Evolutionary conservation across 306 rosid genomes (phyloP).

Genomic region (Cyamopsis tetragonoloba): DNA sequence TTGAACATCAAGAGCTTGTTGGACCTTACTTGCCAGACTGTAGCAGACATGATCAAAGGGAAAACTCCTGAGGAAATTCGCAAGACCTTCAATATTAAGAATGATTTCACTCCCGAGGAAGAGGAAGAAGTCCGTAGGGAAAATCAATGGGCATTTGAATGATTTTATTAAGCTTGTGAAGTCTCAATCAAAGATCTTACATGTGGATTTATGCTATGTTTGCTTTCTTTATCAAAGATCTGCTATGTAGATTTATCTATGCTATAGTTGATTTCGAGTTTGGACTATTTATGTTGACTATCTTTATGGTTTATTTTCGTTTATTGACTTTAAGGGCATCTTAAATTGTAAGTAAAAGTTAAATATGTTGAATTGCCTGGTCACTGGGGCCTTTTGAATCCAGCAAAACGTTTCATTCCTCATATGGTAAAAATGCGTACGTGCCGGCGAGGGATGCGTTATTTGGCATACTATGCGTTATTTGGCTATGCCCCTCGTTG

Average conservation of each 20-base stretch:
- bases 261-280: constrained; percentile 20
- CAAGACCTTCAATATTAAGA: constrained; percentile 69
- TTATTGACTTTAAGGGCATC: constrained; percentile 6
- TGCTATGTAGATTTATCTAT: constrained; percentile 17
- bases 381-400: too few species aligned
- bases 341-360: constrained; percentile 48
- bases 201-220: constrained; percentile 15
- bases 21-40: constrained; percentile 75
- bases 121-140: constrained; percentile 80
- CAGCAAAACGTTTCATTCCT: too few species aligned
- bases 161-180: constrained; percentile 21
- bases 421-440: too few species aligned
- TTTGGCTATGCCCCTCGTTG: too few species aligned
- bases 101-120: constrained; percentile 74
- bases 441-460: too few species aligned
- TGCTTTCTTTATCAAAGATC: constrained; percentile 7
- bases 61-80: constrained; percentile 80
- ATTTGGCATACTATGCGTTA: too few species aligned
- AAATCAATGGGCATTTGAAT: constrained; percentile 87
- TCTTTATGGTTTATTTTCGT: constrained; percentile 5
- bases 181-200: background rate
- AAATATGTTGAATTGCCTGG: constrained; percentile 31
- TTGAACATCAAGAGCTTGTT: constrained; percentile 70
- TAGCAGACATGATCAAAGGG: constrained; percentile 82
- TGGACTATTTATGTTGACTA: constrained; percentile 26